These are phyloP conservation scores for Poterioochromonas sp. DNA, from an alignment of 352 stramenopile species.

Conservation along the genomic window DNA sequence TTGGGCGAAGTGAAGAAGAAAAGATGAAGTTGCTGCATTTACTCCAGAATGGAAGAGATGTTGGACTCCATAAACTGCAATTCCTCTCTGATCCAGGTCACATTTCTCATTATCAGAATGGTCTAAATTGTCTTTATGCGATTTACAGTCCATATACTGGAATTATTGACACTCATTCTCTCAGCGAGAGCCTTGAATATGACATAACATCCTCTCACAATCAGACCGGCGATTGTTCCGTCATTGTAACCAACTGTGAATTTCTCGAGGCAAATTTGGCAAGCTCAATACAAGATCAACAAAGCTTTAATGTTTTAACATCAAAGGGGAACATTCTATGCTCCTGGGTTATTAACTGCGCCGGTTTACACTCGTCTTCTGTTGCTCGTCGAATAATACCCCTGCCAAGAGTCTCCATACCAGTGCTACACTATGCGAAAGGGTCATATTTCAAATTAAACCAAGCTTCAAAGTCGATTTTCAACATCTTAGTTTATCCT, in stretches of 20 bases:
- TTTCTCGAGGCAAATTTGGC: background rate
- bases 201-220: constrained; percentile 60
- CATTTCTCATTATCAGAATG: constrained; percentile 52
- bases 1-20: constrained; percentile 66
- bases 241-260: background rate
- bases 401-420: background rate
- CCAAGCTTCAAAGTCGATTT: constrained; percentile 44
- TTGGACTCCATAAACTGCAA: constrained; percentile 48
- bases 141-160: constrained; percentile 86
- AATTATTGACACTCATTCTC: constrained; percentile 82
- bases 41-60: constrained; percentile 35
- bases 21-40: constrained; percentile 45
- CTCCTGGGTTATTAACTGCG: constrained; percentile 72
- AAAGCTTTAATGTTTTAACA: constrained; percentile 8
- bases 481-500: constrained; percentile 81
- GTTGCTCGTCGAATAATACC: constrained; percentile 45
- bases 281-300: background rate
- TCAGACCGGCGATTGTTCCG: background rate
- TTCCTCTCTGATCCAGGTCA: too few species aligned
- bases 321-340: constrained; percentile 45
- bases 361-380: constrained; percentile 65
- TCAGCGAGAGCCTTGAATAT: constrained; percentile 75
- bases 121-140: constrained; percentile 49
- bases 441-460: constrained; percentile 86
- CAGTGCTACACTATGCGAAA: constrained; percentile 74